A percentile compares a stretch with the other conserved stretches of the same genome.
These are phyloP conservation scores for Nyssa sinensis DNA, from an alignment of 148 eudicot species.

Conservation along the genomic window DNA sequence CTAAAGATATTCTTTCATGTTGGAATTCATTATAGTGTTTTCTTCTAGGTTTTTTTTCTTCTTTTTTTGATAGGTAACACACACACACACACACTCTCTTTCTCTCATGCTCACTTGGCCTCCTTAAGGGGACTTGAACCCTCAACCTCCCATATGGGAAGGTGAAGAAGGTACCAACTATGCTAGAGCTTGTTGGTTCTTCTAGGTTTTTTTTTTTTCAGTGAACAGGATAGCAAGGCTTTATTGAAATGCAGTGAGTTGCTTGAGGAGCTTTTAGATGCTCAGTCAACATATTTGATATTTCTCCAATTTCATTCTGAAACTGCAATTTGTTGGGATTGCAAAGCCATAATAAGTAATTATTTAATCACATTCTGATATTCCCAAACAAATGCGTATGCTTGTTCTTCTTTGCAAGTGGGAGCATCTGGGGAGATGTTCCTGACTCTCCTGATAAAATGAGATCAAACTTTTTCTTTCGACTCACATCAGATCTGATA, in stretches of 20 bases:
- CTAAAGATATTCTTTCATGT: neutral
- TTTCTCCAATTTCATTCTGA: neutral
- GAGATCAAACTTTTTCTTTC: neutral
- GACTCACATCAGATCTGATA: neutral
- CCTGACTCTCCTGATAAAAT: neutral
- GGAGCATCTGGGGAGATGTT: neutral
- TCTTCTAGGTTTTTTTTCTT: neutral
- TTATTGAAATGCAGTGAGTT: neutral
- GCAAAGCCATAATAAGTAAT: neutral
- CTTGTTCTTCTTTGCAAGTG: neutral
- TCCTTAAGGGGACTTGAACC: too few relatives aligned
- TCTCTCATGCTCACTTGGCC: too few relatives aligned
- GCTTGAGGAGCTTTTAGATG: neutral
- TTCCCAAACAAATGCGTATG: neutral
- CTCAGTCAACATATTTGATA: neutral
- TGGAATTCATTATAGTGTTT: neutral
- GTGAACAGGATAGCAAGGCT: neutral
- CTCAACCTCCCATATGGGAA: too few relatives aligned
- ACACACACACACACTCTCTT: too few relatives aligned
- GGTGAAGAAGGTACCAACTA: too few relatives aligned
- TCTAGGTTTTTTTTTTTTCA: too few relatives aligned
- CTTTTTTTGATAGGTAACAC: too few relatives aligned
- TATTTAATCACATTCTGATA: neutral
- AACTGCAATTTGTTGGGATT: neutral
- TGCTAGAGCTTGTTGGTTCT: too few relatives aligned